These are phyloP conservation scores for Colletotrichum sp. DNA, from an alignment of 2,329 filamentous ascomycete species.

Conservation along the genomic window DNA sequence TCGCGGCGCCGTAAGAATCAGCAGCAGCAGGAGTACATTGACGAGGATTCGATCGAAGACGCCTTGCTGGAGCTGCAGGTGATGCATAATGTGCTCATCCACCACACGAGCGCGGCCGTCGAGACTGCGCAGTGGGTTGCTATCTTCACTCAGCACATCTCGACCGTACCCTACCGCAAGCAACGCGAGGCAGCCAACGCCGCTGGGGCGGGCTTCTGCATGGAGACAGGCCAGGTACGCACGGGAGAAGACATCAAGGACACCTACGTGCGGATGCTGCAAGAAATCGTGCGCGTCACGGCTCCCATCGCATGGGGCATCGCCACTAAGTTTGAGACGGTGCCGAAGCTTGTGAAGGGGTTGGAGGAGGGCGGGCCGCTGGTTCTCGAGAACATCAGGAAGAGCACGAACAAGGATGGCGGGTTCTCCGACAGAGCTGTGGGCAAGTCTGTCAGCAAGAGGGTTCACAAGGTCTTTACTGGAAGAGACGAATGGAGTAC, in stretches of 20 bases:
- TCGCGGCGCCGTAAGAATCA: conserved; percentile 45
- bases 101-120: conserved; percentile 65
- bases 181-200: conserved; percentile 52
- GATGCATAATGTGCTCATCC: conserved; percentile 68
- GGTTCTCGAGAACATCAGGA: conserved; percentile 65
- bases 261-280: conserved; percentile 76
- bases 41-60: conserved; percentile 74
- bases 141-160: conserved; percentile 79
- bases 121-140: conserved; percentile 78
- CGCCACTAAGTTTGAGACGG: conserved; percentile 61
- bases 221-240: conserved; percentile 78
- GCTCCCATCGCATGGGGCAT: conserved; percentile 75
- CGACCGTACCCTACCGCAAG: conserved; percentile 73
- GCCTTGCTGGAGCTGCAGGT: conserved; percentile 74
- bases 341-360: conserved; percentile 61
- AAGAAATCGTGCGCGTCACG: conserved; percentile 76
- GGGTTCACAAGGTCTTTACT: conserved; percentile 65
- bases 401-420: conserved; percentile 62
- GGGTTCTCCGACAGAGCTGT: conserved; percentile 58
- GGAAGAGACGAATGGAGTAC: conserved; percentile 59
- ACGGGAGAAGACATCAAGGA: conserved; percentile 69
- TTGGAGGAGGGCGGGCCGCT: conserved; percentile 64
- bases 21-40: conserved; percentile 54
- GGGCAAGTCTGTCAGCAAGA: conserved; percentile 62
- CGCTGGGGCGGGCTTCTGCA: conserved; percentile 72